phyloP scores from a whole-genome alignment of 768 basidiomycete species.

The Boletus vinaceobasis region DNA sequence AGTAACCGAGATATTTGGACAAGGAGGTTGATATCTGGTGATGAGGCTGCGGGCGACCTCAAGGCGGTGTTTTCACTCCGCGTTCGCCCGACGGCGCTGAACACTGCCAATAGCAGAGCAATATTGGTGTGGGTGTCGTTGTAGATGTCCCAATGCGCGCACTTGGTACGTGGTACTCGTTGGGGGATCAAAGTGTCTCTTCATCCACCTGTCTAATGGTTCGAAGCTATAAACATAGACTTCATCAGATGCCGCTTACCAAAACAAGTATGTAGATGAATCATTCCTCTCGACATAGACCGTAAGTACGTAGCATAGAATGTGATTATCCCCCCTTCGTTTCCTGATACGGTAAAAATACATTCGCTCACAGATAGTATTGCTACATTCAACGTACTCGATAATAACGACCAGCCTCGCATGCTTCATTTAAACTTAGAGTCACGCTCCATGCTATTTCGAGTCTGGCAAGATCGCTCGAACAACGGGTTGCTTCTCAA shows the following conservation, averaged over 20 bases:
- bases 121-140: too few relatives aligned
- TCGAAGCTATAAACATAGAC: too few relatives aligned
- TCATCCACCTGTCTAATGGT: background rate
- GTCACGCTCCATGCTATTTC: background rate
- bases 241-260: background rate
- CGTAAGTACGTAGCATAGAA: too few relatives aligned
- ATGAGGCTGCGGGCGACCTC: background rate
- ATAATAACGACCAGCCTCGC: background rate
- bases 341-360: background rate
- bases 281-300: background rate
- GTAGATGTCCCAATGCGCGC: too few relatives aligned
- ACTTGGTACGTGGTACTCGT: too few relatives aligned
- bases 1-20: background rate
- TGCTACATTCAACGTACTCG: background rate
- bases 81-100: conserved; percentile 3
- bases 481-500: conserved; percentile 22
- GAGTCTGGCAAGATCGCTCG: conserved; percentile 6
- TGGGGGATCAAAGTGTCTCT: background rate
- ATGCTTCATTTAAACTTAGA: background rate
- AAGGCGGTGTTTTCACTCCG: conserved; percentile 1
- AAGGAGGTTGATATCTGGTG: background rate
- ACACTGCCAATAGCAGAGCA: too few relatives aligned
- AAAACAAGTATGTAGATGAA: background rate
- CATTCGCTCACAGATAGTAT: background rate
- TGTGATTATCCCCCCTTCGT: too few relatives aligned